Conservation (phyloP, 441 rosid genomes). For the Iberis amara region DNA sequence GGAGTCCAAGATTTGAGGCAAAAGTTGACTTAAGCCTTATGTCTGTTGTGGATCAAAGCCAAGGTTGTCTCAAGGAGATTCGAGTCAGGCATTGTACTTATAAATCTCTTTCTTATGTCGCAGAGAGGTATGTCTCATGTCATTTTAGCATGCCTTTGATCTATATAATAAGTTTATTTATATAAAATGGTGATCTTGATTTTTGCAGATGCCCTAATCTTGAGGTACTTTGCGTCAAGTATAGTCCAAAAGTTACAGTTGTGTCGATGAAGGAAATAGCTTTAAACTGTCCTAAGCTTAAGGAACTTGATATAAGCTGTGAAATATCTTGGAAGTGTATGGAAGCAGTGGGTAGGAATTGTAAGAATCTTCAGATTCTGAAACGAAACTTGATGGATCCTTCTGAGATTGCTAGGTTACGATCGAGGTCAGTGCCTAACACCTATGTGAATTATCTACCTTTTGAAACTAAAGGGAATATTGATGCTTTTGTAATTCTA, state of each 20-base stretch:
- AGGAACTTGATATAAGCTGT: conserved; percentile 57
- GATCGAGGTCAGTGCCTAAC: too few species aligned
- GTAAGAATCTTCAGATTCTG: conserved; percentile 29
- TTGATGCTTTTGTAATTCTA: conserved; percentile 45
- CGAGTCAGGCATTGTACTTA: conserved; percentile 71
- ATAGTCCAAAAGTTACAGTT: too few species aligned
- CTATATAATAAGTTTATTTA: too few species aligned
- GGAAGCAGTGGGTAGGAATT: conserved; percentile 44
- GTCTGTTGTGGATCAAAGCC: conserved; percentile 49
- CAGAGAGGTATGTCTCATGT: conserved; percentile 55
- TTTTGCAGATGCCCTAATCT: too few species aligned
- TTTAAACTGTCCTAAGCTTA: too few species aligned
- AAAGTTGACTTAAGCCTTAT: conserved; percentile 54
- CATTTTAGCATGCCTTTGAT: too few species aligned
- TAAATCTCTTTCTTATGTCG: conserved; percentile 45
- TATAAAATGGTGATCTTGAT: too few species aligned
- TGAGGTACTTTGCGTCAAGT: too few species aligned
- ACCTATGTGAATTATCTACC: conserved; percentile 23
- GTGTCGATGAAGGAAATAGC: too few species aligned
- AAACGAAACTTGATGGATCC: too few species aligned
- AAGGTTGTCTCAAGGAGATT: conserved; percentile 42
- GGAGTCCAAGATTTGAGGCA: conserved; percentile 59
- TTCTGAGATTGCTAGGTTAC: conserved; percentile 20
- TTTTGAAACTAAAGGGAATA: conserved; percentile 41
- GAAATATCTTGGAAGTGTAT: conserved; percentile 50